These are phyloP conservation scores for Penicillium robsamsonii DNA, from an alignment of 495 filamentous ascomycete genomes.

Conservation along the genomic window DNA sequence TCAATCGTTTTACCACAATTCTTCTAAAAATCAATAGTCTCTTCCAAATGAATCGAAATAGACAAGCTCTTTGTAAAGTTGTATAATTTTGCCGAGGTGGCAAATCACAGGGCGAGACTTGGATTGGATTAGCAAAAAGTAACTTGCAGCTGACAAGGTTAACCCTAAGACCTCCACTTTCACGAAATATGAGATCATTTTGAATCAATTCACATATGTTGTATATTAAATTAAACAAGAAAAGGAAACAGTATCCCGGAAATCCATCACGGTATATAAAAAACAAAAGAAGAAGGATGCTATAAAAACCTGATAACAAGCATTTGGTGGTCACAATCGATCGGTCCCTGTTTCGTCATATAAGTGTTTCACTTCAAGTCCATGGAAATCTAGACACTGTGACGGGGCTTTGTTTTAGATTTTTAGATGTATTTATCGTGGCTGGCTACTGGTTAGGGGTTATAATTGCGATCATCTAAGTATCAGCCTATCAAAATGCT, in stretches of 20 bases:
- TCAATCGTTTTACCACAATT: not conserved
- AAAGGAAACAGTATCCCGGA: too few species aligned
- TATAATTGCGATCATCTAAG: constrained; percentile 5
- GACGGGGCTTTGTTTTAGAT: not conserved
- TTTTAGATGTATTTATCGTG: not conserved
- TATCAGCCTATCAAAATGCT: not conserved
- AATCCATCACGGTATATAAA: too few species aligned
- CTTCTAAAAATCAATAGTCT: not conserved
- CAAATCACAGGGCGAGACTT: not conserved
- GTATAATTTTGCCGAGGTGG: not conserved
- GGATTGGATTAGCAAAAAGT: not conserved
- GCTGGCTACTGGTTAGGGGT: not conserved
- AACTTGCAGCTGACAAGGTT: not conserved
- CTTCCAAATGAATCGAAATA: not conserved
- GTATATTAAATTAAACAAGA: not conserved
- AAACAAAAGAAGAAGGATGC: too few species aligned
- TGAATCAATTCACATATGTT: not conserved
- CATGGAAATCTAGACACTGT: not conserved
- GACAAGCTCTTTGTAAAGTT: not conserved
- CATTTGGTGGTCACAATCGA: not conserved
- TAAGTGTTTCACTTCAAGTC: not conserved
- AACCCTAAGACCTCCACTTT: not conserved
- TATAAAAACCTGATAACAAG: too few species aligned
- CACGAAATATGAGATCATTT: not conserved
- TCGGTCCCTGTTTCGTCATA: not conserved